Percentiles rank a stretch among this genome's conserved stretches.
Evolutionary conservation across 2,329 filamentous ascomycete species (phyloP).

Genomic region (Chaetomiaceae sp.): DNA sequence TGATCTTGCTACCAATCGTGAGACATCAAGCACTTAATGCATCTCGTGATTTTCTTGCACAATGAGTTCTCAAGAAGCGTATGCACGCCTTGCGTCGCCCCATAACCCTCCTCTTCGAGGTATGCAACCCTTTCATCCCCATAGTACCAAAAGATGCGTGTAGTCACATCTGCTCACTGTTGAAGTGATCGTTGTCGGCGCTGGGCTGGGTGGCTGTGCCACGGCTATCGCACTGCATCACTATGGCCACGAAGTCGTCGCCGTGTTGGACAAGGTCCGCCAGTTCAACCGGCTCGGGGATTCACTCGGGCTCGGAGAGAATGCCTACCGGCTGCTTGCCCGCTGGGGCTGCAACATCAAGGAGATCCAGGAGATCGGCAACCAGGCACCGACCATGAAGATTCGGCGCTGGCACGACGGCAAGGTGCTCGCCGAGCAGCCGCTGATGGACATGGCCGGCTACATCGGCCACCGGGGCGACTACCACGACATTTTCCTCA

Average conservation of each 20-base stretch:
- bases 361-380: slow-evolving; percentile 37
- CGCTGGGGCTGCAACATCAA: slow-evolving; percentile 36
- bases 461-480: slow-evolving; percentile 41
- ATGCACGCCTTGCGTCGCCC: slow-evolving; percentile 3
- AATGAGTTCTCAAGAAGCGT: slow-evolving; percentile 3
- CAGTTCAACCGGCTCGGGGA: slow-evolving; percentile 40
- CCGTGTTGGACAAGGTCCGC: slow-evolving; percentile 38
- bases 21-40: neutral
- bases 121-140: neutral
- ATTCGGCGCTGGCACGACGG: slow-evolving; percentile 43
- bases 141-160: neutral
- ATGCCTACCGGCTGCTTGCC: slow-evolving; percentile 39
- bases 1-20: neutral
- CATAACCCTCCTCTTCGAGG: slow-evolving; percentile 13
- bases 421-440: slow-evolving; percentile 40
- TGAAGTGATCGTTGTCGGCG: slow-evolving; percentile 43
- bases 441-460: slow-evolving; percentile 45
- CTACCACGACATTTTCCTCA: slow-evolving; percentile 38
- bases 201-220: slow-evolving; percentile 43
- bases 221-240: slow-evolving; percentile 42
- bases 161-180: neutral
- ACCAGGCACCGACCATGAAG: slow-evolving; percentile 42
- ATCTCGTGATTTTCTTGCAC: neutral
- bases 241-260: slow-evolving; percentile 37
- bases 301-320: slow-evolving; percentile 41